A percentile compares a stretch with the other conserved stretches of the same genome.
phyloP scores from a whole-genome alignment of 2,329 filamentous ascomycete species.

The Phyllosticta citriasiana region DNA sequence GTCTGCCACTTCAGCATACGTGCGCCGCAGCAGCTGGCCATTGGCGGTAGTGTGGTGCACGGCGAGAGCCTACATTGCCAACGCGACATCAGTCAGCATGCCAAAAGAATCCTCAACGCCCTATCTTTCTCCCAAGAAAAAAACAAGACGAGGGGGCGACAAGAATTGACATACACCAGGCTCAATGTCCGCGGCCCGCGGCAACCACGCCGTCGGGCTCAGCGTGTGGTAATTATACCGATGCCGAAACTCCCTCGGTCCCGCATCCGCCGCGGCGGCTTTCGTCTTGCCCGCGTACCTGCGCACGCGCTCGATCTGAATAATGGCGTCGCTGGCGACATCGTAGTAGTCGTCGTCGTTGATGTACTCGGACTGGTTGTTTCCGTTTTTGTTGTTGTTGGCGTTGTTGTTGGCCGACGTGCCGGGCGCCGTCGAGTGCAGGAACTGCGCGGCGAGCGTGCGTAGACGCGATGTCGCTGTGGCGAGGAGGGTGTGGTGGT shows the following conservation, averaged over 20 bases:
- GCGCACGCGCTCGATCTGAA: background rate
- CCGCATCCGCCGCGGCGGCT: background rate
- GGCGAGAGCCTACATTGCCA: conserved; percentile 50
- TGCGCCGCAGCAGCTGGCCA: conserved; percentile 60
- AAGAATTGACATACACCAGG: conserved; percentile 48
- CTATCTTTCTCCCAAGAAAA: background rate
- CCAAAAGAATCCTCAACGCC: no score
- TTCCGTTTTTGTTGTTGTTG: conserved; percentile 14
- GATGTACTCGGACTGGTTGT: conserved; percentile 26
- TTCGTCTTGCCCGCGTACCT: background rate
- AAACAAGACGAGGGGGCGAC: background rate
- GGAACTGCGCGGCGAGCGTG: conserved; percentile 29
- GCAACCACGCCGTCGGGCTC: conserved; percentile 78
- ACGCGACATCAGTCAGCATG: no score
- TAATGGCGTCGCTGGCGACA: background rate
- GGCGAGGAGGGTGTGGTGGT: background rate
- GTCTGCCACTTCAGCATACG: conserved; percentile 74
- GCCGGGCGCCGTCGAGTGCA: conserved; percentile 19
- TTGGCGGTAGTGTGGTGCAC: conserved; percentile 80
- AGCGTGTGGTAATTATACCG: conserved; percentile 62
- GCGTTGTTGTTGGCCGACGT: conserved; percentile 17
- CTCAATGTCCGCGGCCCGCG: conserved; percentile 78
- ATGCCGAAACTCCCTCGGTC: conserved; percentile 32
- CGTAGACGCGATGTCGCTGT: conserved; percentile 19
- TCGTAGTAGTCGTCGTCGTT: conserved; percentile 41